phyloP scores from a whole-genome alignment of 352 stramenopile species.

The Phytophthora tubulina region DNA sequence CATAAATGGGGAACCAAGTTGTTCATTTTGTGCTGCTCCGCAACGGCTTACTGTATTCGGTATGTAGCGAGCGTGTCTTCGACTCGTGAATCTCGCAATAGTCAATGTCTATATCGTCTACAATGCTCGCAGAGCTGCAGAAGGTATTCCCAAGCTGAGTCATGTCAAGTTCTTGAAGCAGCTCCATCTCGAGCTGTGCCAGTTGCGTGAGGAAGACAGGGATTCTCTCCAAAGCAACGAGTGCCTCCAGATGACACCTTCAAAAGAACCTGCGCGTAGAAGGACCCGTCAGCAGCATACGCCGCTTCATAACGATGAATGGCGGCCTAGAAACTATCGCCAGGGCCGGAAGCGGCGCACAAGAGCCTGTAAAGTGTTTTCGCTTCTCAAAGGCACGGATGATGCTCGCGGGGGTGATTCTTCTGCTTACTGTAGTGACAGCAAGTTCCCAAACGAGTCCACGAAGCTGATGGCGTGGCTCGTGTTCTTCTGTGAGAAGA shows the following conservation, averaged over 20 bases:
- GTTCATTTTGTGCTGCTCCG: too few species aligned
- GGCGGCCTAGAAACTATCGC: background rate
- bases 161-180: constrained; percentile 8
- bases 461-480: constrained; percentile 9
- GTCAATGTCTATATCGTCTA: background rate
- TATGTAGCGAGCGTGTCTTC: too few species aligned
- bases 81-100: background rate
- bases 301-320: background rate
- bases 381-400: background rate
- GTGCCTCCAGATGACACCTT: background rate
- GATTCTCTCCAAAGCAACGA: background rate
- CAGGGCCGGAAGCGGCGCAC: background rate
- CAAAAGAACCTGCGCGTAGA: background rate
- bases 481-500: constrained; percentile 14
- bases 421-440: constrained; percentile 3
- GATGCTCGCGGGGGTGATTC: background rate
- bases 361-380: background rate
- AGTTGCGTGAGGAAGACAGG: background rate
- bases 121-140: background rate
- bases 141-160: background rate
- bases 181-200: background rate
- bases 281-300: too few species aligned
- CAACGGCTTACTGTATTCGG: too few species aligned
- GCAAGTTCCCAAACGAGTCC: background rate
- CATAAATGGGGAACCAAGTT: too few species aligned